These are phyloP conservation scores for Candida tetrigidarum DNA, from an alignment of 1,139 yeast genomes.

Conservation along the genomic window DNA sequence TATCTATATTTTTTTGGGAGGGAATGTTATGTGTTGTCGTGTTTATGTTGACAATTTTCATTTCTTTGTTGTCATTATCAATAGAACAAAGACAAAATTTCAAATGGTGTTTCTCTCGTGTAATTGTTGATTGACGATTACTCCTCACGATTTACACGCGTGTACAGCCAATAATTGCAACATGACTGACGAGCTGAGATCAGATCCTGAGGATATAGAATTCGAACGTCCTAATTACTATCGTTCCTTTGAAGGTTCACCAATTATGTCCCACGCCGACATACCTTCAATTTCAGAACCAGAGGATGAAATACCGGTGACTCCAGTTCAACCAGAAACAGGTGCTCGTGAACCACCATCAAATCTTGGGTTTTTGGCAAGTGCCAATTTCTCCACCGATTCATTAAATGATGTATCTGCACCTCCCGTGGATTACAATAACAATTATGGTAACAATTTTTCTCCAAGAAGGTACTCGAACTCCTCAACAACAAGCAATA, in stretches of 20 bases:
- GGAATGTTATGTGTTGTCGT: no score
- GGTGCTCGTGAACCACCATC: not conserved
- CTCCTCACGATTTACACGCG: no score
- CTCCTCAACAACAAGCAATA: constrained; percentile 19
- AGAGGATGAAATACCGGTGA: constrained; percentile 7
- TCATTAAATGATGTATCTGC: constrained; percentile 25
- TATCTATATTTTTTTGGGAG: no score
- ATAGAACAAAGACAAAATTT: no score
- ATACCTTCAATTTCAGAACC: constrained; percentile 1
- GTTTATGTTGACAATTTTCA: no score
- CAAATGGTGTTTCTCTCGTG: no score
- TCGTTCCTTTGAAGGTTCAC: constrained; percentile 1
- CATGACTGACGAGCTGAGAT: not conserved
- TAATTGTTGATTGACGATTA: no score
- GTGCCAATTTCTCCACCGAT: constrained; percentile 51
- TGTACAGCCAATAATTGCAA: not conserved
- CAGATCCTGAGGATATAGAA: not conserved
- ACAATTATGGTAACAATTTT: constrained; percentile 3
- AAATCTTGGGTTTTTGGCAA: constrained; percentile 30
- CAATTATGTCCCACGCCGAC: not conserved
- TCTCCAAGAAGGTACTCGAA: constrained; percentile 26
- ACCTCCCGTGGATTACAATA: constrained; percentile 6
- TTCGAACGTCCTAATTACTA: not conserved
- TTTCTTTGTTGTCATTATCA: no score
- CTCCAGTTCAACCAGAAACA: not conserved